These are phyloP conservation scores for Cordyceps cicadae DNA, from an alignment of 2,329 filamentous ascomycete genomes.

Conservation along the genomic window DNA sequence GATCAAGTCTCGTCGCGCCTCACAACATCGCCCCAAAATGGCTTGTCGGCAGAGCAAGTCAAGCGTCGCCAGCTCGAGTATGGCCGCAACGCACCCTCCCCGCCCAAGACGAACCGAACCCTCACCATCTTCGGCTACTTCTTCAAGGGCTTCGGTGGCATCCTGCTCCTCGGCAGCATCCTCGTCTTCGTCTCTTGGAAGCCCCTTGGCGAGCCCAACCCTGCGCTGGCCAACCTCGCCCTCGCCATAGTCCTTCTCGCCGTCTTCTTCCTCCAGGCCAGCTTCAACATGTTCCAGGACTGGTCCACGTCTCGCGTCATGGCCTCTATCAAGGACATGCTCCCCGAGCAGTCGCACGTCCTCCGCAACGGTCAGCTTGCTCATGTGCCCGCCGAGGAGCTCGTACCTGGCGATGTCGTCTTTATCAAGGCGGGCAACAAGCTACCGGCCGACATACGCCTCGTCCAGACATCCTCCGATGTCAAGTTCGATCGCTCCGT, in stretches of 20 bases:
- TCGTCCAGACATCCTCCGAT: conserved; percentile 60
- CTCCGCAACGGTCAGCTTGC: conserved; percentile 49
- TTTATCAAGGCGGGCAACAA: conserved; percentile 64
- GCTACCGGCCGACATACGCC: conserved; percentile 64
- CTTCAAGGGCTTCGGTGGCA: conserved; percentile 67
- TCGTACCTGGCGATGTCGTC: conserved; percentile 66
- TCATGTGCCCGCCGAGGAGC: conserved; percentile 44
- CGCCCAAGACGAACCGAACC: conserved; percentile 53
- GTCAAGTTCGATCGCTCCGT: conserved; percentile 66
- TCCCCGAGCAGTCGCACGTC: conserved; percentile 63
- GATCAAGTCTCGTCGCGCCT: conserved; percentile 54
- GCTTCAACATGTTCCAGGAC: conserved; percentile 64
- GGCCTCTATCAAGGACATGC: conserved; percentile 71
- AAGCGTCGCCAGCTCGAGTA: conserved; percentile 47
- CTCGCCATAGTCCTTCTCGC: conserved; percentile 64
- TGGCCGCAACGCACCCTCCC: conserved; percentile 59
- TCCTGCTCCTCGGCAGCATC: conserved; percentile 59
- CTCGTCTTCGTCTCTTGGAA: conserved; percentile 72
- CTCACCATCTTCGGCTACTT: conserved; percentile 59
- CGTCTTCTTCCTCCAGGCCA: conserved; percentile 62
- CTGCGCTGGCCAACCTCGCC: conserved; percentile 60
- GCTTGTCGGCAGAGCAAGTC: conserved; percentile 53
- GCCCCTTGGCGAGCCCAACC: conserved; percentile 59
- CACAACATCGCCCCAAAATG: conserved; percentile 44
- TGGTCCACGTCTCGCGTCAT: conserved; percentile 71